These are phyloP conservation scores for Penicillium verrucosum DNA, from an alignment of 2,329 filamentous ascomycete genomes.

Conservation along the genomic window DNA sequence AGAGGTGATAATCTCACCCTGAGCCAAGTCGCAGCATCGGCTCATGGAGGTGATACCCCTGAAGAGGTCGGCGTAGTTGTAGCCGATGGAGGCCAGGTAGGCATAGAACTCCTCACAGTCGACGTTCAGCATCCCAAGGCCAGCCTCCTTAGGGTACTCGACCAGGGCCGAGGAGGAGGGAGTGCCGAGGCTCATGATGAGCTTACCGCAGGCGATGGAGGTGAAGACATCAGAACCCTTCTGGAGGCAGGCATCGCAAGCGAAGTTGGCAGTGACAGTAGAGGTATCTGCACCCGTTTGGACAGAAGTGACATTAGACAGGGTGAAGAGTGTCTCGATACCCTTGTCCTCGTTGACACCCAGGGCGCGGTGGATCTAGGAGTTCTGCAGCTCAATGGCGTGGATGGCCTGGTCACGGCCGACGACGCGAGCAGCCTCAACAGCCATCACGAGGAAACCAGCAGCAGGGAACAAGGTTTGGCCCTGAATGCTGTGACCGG, in stretches of 20 bases:
- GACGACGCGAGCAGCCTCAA: conserved; percentile 13
- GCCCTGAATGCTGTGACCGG: conserved; percentile 40
- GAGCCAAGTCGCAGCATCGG: neutral
- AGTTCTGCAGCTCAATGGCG: neutral
- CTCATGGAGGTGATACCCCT: neutral
- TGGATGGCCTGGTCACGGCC: neutral
- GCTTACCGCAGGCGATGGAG: neutral
- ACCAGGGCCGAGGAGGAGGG: neutral
- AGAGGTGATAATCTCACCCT: neutral
- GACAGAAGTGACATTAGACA: neutral
- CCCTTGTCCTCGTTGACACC: neutral
- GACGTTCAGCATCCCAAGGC: neutral
- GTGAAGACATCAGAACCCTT: neutral
- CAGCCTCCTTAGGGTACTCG: neutral
- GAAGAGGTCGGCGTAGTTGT: neutral
- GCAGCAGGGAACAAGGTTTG: conserved; percentile 15
- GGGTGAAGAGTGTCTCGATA: neutral
- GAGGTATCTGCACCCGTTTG: neutral
- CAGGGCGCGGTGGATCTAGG: neutral
- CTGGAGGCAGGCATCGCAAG: neutral
- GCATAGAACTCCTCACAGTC: neutral
- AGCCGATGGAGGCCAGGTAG: neutral
- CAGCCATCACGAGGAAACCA: conserved; percentile 18
- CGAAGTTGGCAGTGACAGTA: neutral
- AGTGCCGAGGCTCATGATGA: neutral